Evolutionary conservation across 441 rosid species (phyloP).

Genomic region (Adansonia gregorii): DNA sequence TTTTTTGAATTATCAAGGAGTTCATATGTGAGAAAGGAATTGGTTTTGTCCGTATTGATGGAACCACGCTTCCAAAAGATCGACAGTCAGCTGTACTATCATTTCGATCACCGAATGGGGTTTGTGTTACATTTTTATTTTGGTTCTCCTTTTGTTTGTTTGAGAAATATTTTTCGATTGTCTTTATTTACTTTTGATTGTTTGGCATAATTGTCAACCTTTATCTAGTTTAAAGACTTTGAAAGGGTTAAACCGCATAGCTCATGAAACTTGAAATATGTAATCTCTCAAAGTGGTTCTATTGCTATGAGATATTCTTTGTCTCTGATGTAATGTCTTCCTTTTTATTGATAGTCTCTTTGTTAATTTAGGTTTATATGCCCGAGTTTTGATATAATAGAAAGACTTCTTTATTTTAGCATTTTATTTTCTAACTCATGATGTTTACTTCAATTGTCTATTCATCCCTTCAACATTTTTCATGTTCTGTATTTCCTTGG

Average conservation of each 20-base stretch:
- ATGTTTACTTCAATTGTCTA: neutral
- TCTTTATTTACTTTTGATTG: neutral
- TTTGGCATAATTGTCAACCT: conserved; percentile 14
- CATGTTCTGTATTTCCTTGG: conserved; percentile 7
- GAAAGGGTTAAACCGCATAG: neutral
- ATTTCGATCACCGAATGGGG: conserved; percentile 76
- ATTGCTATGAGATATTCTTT: neutral
- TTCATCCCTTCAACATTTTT: neutral
- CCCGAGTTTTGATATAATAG: neutral
- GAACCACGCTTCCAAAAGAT: conserved; percentile 82
- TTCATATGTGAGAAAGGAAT: conserved; percentile 81
- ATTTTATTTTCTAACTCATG: neutral
- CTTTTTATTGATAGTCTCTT: neutral
- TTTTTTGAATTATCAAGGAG: conserved; percentile 54
- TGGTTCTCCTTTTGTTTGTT: conserved; percentile 21
- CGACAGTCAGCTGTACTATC: conserved; percentile 84
- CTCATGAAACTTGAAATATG: neutral
- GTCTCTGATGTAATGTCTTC: neutral
- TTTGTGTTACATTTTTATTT: conserved; percentile 33
- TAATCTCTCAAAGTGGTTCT: neutral
- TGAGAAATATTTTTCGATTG: neutral
- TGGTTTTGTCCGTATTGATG: conserved; percentile 91
- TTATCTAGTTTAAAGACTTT: neutral
- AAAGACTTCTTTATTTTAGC: neutral
- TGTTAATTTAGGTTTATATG: neutral